A percentile compares a stretch with the other conserved stretches of the same genome.
Evolutionary conservation across 208 protist genomes (phyloP).

Genomic region (Wallacemonas sp.): DNA sequence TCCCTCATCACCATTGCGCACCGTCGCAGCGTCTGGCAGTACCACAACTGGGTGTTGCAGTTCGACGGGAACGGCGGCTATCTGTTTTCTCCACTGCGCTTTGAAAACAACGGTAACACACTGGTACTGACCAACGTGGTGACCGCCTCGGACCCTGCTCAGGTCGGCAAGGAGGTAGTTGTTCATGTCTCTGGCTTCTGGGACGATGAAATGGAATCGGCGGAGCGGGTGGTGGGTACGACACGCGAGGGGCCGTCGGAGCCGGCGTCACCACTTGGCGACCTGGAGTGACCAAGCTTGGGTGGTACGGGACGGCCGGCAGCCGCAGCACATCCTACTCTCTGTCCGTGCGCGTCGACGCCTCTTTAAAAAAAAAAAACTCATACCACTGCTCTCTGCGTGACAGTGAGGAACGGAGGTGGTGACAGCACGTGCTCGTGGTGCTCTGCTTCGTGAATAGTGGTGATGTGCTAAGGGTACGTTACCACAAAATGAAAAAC

Average conservation of each 20-base stretch:
- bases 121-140: slow-evolving; percentile 23
- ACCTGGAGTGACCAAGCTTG: too few relatives aligned
- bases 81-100: slow-evolving; percentile 63
- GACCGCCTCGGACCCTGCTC: slow-evolving; percentile 20
- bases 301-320: too few relatives aligned
- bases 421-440: too few relatives aligned
- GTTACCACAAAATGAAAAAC: too few relatives aligned
- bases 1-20: slow-evolving; percentile 87
- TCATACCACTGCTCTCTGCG: too few relatives aligned
- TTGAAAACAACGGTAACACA: slow-evolving; percentile 17
- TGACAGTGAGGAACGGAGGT: too few relatives aligned
- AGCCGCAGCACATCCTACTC: too few relatives aligned
- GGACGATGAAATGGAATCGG: background rate
- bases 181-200: slow-evolving; percentile 14
- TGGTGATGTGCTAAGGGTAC: too few relatives aligned
- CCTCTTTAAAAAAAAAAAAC: too few relatives aligned
- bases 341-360: too few relatives aligned
- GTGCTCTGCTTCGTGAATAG: too few relatives aligned
- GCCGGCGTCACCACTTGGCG: too few relatives aligned
- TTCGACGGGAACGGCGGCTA: slow-evolving; percentile 77
- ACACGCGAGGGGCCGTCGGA: background rate
- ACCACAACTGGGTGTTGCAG: slow-evolving; percentile 83
- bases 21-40: slow-evolving; percentile 63
- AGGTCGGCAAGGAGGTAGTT: slow-evolving; percentile 32
- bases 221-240: background rate